Conservation (phyloP, 2,329 filamentous ascomycete genomes). For the Tolypocladium tundrense region DNA sequence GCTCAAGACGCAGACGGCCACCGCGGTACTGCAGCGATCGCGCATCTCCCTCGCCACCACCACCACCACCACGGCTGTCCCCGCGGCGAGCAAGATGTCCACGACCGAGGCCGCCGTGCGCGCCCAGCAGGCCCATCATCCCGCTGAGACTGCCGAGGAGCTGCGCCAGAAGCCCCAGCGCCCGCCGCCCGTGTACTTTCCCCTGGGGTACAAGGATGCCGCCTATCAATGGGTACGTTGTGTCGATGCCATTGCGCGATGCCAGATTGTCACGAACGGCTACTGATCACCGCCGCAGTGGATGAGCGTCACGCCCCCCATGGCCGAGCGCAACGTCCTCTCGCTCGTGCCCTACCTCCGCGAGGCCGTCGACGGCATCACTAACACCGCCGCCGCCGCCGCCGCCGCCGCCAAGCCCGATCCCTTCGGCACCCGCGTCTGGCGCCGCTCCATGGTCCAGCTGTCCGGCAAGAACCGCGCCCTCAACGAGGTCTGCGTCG, state of each 20-base stretch:
- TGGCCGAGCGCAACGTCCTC: conserved; percentile 82
- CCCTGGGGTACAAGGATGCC: conserved; percentile 83
- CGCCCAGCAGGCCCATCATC: conserved; percentile 4
- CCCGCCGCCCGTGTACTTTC: conserved; percentile 49
- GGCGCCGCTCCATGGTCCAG: conserved; percentile 76
- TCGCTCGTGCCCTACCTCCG: conserved; percentile 75
- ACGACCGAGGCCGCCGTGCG: conserved; percentile 18
- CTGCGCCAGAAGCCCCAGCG: conserved; percentile 17
- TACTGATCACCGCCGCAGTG: conserved; percentile 44
- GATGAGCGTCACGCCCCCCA: conserved; percentile 69
- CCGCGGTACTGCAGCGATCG: conserved; percentile 29
- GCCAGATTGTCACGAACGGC: neutral
- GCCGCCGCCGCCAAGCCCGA: conserved; percentile 44
- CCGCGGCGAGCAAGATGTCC: conserved; percentile 18
- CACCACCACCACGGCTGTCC: conserved; percentile 7
- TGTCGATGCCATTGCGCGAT: conserved; percentile 7
- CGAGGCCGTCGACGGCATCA: conserved; percentile 59
- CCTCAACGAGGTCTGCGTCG: conserved; percentile 87
- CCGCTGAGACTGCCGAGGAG: conserved; percentile 11
- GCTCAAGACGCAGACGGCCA: conserved; percentile 32
- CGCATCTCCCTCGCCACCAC: conserved; percentile 24
- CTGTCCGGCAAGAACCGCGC: conserved; percentile 78
- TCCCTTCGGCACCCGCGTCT: conserved; percentile 74
- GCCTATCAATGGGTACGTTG: conserved; percentile 75
- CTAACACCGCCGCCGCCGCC: conserved; percentile 24